Base-by-base conservation (phyloP, 805 yeast genomes). In the Priceomyces carsonii region DNA sequence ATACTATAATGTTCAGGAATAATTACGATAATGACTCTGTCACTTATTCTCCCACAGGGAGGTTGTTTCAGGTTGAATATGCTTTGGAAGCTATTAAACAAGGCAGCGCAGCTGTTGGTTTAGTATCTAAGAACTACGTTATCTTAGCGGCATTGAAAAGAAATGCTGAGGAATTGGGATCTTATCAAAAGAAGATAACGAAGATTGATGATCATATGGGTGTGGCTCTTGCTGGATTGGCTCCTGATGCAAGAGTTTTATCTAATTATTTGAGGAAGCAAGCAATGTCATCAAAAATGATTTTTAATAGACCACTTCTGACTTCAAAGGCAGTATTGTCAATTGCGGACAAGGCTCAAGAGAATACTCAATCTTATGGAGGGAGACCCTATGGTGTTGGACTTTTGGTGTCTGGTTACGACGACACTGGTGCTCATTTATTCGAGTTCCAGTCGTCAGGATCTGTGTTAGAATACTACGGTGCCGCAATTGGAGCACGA, bases 371-470 rank as follows among this genome's bases (percentile, higher is more conserved):
- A 66, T 80, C 86, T 41, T 89, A 93, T 53, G 98, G 98, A 6
- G 84, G 91, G 8, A 82, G 99, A 63, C 99, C 99, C 7, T 93
- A 93, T 57, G 99, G 99, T 46, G 99, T 93, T 15, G 99, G 99
- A 3, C 71, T 93, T 45, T 69, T 93, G 40, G 77, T 93, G 31
- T 82, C 86, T 10, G 99, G 99, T 13, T 76, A 79, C 59, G 99
- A 93, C 59, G 95, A 86, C 57, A 77, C 88, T 19, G 99, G 99
- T 9, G 85, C 98, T 6, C 99, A 93, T 62, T 66, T 93, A 44
- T 82, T 79, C 61, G 99, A 93, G 69, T 93, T 93, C 65, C 91
- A 86, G 58, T 99, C 99, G 12, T 83, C 95, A 6, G 99, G 99
- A 2, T 82, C 91, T 17, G 93, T 85, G 15, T 71, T 89, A 51